Evolutionary conservation across 164 flowering plant genomes (phyloP).

Genomic region (Liquidambar formosana): DNA sequence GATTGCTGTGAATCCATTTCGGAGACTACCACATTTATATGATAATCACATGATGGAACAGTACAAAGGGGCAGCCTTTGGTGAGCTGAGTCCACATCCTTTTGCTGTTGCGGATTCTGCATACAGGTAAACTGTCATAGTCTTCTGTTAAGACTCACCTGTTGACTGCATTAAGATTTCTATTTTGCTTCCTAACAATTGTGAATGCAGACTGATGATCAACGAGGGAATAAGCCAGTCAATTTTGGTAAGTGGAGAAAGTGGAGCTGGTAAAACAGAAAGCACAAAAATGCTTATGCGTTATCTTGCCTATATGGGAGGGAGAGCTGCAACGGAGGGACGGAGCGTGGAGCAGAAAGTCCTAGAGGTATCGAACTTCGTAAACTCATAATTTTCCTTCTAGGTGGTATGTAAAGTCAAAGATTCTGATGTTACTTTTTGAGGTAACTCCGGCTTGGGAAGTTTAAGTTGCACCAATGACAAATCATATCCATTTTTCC

Average conservation of each 20-base stretch:
- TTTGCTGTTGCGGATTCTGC: constrained; percentile 98
- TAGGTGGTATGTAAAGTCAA: not conserved
- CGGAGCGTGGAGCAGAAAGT: constrained; percentile 87
- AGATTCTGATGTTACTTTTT: not conserved
- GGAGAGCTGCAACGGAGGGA: constrained; percentile 60
- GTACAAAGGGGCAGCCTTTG: constrained; percentile 86
- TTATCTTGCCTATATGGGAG: constrained; percentile 96
- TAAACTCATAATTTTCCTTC: not conserved
- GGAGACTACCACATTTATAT: constrained; percentile 85
- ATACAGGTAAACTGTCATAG: constrained; percentile 60
- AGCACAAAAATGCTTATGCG: constrained; percentile 97
- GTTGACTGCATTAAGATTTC: not conserved
- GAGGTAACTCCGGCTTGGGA: not conserved
- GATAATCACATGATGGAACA: constrained; percentile 83
- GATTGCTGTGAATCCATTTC: constrained; percentile 97
- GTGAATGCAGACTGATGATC: constrained; percentile 64
- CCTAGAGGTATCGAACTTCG: constrained; percentile 53
- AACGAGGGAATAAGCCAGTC: constrained; percentile 89
- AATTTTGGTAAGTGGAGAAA: constrained; percentile 97
- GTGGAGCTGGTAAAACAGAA: constrained; percentile 99
- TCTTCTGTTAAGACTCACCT: too few species aligned
- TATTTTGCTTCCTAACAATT: constrained; percentile 3
- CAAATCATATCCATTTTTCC: not conserved
- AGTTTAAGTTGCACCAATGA: not conserved
- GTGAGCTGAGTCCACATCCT: constrained; percentile 97